A percentile compares a stretch with the other conserved stretches of the same genome.
Evolutionary conservation across 192 early-diverging fungal species (phyloP).

Genomic region (Lunasporangiospora selenospora): DNA sequence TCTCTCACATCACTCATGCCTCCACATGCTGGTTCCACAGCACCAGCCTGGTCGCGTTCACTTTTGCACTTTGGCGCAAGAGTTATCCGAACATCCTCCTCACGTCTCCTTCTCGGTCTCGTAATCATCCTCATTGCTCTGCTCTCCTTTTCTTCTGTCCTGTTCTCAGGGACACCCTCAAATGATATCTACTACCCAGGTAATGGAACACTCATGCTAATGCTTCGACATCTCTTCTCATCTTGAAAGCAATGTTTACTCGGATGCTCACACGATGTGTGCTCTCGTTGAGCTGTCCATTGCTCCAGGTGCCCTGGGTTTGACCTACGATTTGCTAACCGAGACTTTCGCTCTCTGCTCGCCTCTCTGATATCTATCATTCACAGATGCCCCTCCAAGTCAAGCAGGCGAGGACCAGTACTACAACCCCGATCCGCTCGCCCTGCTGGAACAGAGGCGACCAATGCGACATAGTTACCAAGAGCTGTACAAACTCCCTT

Average conservation of each 20-base stretch:
- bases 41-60: conserved; percentile 5
- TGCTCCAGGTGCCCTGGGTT: too few species aligned
- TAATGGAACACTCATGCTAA: too few species aligned
- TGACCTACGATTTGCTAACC: too few species aligned
- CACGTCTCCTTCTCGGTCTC: conserved; percentile 20
- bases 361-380: too few species aligned
- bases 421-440: conserved; percentile 44
- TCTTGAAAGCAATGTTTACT: too few species aligned
- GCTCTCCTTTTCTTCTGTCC: conserved; percentile 34
- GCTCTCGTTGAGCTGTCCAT: too few species aligned
- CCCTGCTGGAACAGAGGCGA: conserved; percentile 43
- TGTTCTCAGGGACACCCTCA: conserved; percentile 31
- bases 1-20: too few species aligned
- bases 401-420: conserved; percentile 22
- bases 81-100: conserved; percentile 23
- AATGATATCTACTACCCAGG: conserved; percentile 48
- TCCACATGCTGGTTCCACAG: conserved; percentile 25
- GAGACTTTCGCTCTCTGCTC: too few species aligned
- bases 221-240: too few species aligned
- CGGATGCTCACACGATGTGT: too few species aligned
- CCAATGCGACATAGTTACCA: conserved; percentile 44
- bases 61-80: conserved; percentile 8
- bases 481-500: conserved; percentile 37
- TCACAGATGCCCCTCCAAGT: too few species aligned
- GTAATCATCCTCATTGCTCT: conserved; percentile 33